These are phyloP conservation scores for Alloascoidea africana DNA, from an alignment of 805 yeast genomes.

Conservation along the genomic window DNA sequence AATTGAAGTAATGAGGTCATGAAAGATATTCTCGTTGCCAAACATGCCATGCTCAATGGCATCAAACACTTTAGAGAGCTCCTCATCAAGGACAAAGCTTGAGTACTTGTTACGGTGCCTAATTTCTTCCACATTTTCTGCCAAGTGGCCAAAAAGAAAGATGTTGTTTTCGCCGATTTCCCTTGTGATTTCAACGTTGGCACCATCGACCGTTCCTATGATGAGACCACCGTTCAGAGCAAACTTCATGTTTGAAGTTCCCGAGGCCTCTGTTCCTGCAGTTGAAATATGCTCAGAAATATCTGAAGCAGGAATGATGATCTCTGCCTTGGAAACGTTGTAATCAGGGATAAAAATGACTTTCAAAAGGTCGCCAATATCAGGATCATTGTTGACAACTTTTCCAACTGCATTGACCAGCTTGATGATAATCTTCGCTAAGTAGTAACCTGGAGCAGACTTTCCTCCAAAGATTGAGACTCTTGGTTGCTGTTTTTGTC, in stretches of 20 bases:
- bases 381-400: slow-evolving; percentile 66
- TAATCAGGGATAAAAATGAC: slow-evolving; percentile 86
- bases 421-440: slow-evolving; percentile 85
- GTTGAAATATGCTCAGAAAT: slow-evolving; percentile 89
- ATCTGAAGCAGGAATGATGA: slow-evolving; percentile 82
- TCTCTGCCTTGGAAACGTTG: slow-evolving; percentile 88
- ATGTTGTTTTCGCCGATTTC: slow-evolving; percentile 90
- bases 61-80: slow-evolving; percentile 45
- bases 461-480: slow-evolving; percentile 86
- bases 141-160: slow-evolving; percentile 79
- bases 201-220: slow-evolving; percentile 94
- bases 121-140: slow-evolving; percentile 79
- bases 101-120: slow-evolving; percentile 60
- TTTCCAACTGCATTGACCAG: slow-evolving; percentile 69
- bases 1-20: slow-evolving; percentile 53
- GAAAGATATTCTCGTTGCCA: slow-evolving; percentile 49
- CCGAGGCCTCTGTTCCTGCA: slow-evolving; percentile 95
- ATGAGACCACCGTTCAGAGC: slow-evolving; percentile 89
- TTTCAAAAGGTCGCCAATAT: slow-evolving; percentile 61
- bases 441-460: slow-evolving; percentile 95
- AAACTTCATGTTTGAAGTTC: slow-evolving; percentile 93
- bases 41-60: slow-evolving; percentile 56
- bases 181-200: slow-evolving; percentile 87
- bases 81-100: slow-evolving; percentile 41
- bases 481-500: slow-evolving; percentile 51